These are phyloP conservation scores for Anethum foeniculum DNA, from an alignment of 140 eudicot genomes.

Conservation along the genomic window DNA sequence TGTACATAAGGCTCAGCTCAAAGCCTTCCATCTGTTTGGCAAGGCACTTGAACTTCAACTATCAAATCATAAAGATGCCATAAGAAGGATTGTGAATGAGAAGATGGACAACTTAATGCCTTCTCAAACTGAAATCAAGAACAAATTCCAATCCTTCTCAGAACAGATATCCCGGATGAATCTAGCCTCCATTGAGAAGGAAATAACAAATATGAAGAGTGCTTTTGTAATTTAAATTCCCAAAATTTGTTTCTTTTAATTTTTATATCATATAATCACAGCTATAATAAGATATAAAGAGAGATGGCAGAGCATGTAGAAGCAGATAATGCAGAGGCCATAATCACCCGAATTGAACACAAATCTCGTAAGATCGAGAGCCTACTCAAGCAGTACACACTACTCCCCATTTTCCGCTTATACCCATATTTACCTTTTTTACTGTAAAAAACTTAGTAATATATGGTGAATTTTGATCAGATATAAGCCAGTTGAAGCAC, in stretches of 20 bases:
- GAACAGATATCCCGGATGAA: too few species aligned
- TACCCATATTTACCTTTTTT: background rate
- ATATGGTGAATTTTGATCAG: conserved; percentile 21
- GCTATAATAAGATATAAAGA: background rate
- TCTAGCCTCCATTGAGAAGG: too few species aligned
- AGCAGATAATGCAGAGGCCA: conserved; percentile 91
- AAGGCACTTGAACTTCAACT: too few species aligned
- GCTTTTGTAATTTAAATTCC: too few species aligned
- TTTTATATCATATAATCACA: background rate
- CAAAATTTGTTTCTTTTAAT: background rate
- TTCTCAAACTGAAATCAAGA: too few species aligned
- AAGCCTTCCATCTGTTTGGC: too few species aligned
- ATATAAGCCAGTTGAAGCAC: conserved; percentile 81
- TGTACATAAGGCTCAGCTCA: too few species aligned
- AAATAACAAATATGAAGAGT: too few species aligned
- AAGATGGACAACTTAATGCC: too few species aligned
- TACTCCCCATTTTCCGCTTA: background rate
- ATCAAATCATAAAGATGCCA: too few species aligned
- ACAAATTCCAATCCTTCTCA: too few species aligned
- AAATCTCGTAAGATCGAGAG: conserved; percentile 84
- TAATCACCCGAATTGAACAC: conserved; percentile 75
- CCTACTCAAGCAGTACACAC: conserved; percentile 67
- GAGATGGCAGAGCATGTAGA: conserved; percentile 40
- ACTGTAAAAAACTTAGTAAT: background rate
- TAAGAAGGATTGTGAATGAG: too few species aligned